A percentile compares a stretch with the other conserved stretches of the same genome.
These are phyloP conservation scores for Leucaena leucocephala DNA, from an alignment of 306 rosid species.

Conservation along the genomic window DNA sequence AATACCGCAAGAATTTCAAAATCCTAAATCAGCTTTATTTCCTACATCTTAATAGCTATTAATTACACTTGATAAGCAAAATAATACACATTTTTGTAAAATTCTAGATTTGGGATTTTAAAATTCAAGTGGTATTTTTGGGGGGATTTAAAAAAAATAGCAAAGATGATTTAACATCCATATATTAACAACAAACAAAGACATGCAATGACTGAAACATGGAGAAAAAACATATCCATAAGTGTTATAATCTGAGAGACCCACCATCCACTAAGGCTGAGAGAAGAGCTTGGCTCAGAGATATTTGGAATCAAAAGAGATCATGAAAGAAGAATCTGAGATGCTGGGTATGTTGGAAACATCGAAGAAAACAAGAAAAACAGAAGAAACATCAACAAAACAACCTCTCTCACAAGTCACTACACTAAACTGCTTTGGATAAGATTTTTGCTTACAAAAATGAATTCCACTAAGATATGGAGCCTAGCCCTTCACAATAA, in stretches of 20 bases:
- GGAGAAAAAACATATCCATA: conserved; percentile 38
- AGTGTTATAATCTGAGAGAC: conserved; percentile 32
- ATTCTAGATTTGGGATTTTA: too few relatives aligned
- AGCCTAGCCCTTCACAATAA: conserved; percentile 50
- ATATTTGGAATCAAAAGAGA: conserved; percentile 1
- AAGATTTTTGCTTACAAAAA: conserved; percentile 27
- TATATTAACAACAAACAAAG: background rate
- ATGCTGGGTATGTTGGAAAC: conserved; percentile 43
- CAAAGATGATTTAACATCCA: background rate
- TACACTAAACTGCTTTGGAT: conserved; percentile 32
- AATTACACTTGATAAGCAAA: too few relatives aligned
- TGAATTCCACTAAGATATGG: conserved; percentile 52
- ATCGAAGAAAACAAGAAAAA: conserved; percentile 31
- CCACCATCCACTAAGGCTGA: conserved; percentile 52
- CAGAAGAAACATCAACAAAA: conserved; percentile 28
- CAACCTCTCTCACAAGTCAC: conserved; percentile 30
- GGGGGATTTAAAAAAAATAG: background rate
- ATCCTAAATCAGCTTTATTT: too few relatives aligned
- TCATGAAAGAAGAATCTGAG: conserved; percentile 17
- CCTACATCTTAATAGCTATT: too few relatives aligned
- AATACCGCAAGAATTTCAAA: too few relatives aligned
- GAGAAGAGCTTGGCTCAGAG: conserved; percentile 5
- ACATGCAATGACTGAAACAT: background rate
- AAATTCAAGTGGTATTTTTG: too few relatives aligned
- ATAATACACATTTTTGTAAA: too few relatives aligned